A percentile compares a stretch with the other conserved stretches of the same genome.
Conservation (phyloP, 768 basidiomycete species). For the Rhodocollybia butyracea region DNA sequence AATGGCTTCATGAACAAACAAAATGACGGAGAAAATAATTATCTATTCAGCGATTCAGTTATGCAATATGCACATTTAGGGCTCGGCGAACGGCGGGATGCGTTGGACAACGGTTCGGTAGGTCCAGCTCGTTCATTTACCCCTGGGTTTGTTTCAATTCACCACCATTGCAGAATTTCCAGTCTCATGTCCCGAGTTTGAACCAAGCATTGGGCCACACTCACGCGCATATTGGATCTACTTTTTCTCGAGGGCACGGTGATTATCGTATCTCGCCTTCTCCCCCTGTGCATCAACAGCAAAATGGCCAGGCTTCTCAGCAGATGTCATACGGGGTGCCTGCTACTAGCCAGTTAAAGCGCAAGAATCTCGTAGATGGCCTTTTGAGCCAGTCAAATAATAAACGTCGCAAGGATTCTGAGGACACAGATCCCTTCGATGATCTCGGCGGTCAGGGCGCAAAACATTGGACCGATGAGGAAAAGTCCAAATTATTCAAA, state of each 20-base stretch:
- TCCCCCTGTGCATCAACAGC: slow-evolving; percentile 15
- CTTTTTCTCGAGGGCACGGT: slow-evolving; percentile 29
- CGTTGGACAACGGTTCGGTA: slow-evolving; percentile 60
- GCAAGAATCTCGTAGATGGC: slow-evolving; percentile 46
- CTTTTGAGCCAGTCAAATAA: slow-evolving; percentile 18
- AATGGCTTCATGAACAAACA: not conserved
- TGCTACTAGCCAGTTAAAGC: slow-evolving; percentile 28
- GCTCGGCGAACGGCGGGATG: slow-evolving; percentile 49
- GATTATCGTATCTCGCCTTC: slow-evolving; percentile 28
- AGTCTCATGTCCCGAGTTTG: slow-evolving; percentile 51
- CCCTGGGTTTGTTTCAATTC: slow-evolving; percentile 10
- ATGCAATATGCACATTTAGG: slow-evolving; percentile 64
- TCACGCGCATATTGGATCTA: slow-evolving; percentile 33
- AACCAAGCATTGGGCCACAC: slow-evolving; percentile 55
- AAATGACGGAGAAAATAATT: not conserved
- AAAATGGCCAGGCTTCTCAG: slow-evolving; percentile 8
- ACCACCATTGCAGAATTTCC: slow-evolving; percentile 37
- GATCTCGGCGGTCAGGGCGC: slow-evolving; percentile 58
- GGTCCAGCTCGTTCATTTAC: slow-evolving; percentile 25
- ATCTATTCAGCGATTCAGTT: slow-evolving; percentile 42
- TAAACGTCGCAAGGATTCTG: slow-evolving; percentile 47
- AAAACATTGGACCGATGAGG: slow-evolving; percentile 84
- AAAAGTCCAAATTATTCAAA: slow-evolving; percentile 72
- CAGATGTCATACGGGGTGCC: not conserved
- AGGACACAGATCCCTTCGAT: slow-evolving; percentile 40